Evolutionary conservation across 208 protist genomes (phyloP), one percentile per base, ranked within the genome.

Genomic region (Naegleria fowleri): DNA sequence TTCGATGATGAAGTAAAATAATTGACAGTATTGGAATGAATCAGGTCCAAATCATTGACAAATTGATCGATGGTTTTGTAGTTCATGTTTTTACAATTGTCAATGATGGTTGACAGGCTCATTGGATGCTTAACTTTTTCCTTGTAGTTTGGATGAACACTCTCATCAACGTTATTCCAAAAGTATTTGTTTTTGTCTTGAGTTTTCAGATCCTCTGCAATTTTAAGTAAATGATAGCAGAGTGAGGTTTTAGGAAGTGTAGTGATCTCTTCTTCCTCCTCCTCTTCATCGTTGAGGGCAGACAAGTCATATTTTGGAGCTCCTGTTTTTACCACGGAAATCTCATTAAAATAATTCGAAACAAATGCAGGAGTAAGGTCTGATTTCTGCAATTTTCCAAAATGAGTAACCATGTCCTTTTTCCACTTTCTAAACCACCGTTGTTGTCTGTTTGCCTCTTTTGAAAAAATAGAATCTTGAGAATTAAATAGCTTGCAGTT

Each of bases 401-500:
- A 79, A n/a, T 79, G 67, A 29, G 41, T 38, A 7, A 39, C 39
- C 85, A 88, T 40, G 55, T 88, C 85, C 55, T 88, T 88, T n/a
- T 88, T 88, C 85, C 85, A 88, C n/a, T 58, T 88, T 58, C 85
- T 88, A 38, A 55, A 87, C 19, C 33, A 87, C 36, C 84, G 16
- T 16, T 87, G 86, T 15, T 90, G 41, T 43, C 90, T 41, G 39
- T 90, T 91, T 7, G 90, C 90, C 36, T 67, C 79, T 58, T 91
- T 91, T 33, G 6, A 88, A 88, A 91, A 93, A 15, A 83, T 25
- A 38, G 67, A 84, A 83, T 91, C 55, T n/a, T 5, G 29, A 5
- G 83, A 25, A 48, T 92, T 92, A 75, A 91, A 93, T 22, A 36
- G n/a, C 22, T 90, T 90, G 29, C 55, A 85, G n/a, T 92, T 93